Base-by-base conservation (phyloP, 1,284 basidiomycete species). In the Phylloboletellus chloephorus region DNA sequence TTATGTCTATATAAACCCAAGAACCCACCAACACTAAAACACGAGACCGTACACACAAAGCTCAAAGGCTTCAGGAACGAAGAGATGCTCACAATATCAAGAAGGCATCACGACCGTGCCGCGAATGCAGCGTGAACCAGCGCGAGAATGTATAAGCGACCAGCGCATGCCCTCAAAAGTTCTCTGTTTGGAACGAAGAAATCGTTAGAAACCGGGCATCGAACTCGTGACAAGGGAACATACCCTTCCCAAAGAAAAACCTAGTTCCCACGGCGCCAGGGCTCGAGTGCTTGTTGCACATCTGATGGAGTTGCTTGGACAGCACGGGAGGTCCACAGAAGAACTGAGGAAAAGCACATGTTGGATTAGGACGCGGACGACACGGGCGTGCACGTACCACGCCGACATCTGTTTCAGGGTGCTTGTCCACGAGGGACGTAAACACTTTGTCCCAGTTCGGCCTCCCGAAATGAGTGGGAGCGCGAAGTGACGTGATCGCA, bases 401-500 rank as follows among this genome's bases (percentile, higher is more conserved):
- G 37, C 89, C 89, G 39, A 89, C 79, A 54, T 92, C 88, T 2
- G 88, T 87, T 51, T 87, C 82, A 0, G 82, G 77, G 55, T 94
- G 90, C 59, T 82, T 86, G 57, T 84, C 78, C 2, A 70, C 72
- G 38, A 94, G 76, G 7, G 79, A 81, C 31, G 72, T 63, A 64
- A 91, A 94, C 16, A 90, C 82, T 30, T 76, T 71, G 54, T 91
- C 83, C 91, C 91, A 94, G 63, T 93, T 90, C n/a, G 90, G 90
- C 43, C 91, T 68, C 17, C 90, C 91, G 60, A 86, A 95, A 65
- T 93, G 90, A n/a, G 91, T 95, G 0, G 91, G 91, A 0, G 90
- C 82, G 17, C 88, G 74, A 3, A 94, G 69, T 1, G 78, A 74
- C 11, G 89, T 92, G 58, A 95, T 84, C 5, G 89, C 83, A 54